A percentile compares a stretch with the other conserved stretches of the same genome.
Evolutionary conservation across 306 rosid species (phyloP).

Genomic region (Mimosa pudica): DNA sequence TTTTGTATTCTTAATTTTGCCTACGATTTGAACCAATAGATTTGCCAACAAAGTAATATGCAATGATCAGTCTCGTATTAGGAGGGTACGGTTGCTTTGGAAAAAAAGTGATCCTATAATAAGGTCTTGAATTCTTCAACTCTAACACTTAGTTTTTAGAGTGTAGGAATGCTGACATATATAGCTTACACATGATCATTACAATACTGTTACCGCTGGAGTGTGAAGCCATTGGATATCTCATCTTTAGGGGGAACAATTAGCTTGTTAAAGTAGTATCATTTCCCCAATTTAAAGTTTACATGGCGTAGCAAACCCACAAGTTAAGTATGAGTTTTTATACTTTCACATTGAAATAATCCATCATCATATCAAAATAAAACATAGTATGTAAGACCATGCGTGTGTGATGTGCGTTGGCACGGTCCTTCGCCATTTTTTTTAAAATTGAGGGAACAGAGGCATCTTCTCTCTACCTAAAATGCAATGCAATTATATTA

Average conservation of each 20-base stretch:
- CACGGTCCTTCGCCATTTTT: slow-evolving; percentile 44
- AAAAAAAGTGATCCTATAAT: too few species aligned
- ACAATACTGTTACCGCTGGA: too few species aligned
- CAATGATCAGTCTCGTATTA: too few species aligned
- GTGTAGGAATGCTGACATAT: not conserved
- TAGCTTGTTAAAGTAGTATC: not conserved
- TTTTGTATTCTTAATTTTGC: not conserved
- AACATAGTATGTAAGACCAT: not conserved
- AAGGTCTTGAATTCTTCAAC: too few species aligned
- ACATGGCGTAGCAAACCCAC: too few species aligned
- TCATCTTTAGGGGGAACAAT: too few species aligned
- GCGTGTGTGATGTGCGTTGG: slow-evolving; percentile 9
- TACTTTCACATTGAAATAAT: too few species aligned
- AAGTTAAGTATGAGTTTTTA: not conserved
- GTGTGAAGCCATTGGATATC: too few species aligned
- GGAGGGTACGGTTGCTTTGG: too few species aligned
- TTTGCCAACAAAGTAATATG: not conserved
- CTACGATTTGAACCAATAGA: not conserved
- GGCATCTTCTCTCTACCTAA: slow-evolving; percentile 24
- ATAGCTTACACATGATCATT: not conserved
- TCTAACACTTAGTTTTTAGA: too few species aligned
- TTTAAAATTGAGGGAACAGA: slow-evolving; percentile 38
- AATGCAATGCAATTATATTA: not conserved
- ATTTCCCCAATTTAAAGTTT: not conserved
- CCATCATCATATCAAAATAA: too few species aligned